phyloP scores from a whole-genome alignment of 1,284 basidiomycete species.

The Inonotus hispidus region DNA sequence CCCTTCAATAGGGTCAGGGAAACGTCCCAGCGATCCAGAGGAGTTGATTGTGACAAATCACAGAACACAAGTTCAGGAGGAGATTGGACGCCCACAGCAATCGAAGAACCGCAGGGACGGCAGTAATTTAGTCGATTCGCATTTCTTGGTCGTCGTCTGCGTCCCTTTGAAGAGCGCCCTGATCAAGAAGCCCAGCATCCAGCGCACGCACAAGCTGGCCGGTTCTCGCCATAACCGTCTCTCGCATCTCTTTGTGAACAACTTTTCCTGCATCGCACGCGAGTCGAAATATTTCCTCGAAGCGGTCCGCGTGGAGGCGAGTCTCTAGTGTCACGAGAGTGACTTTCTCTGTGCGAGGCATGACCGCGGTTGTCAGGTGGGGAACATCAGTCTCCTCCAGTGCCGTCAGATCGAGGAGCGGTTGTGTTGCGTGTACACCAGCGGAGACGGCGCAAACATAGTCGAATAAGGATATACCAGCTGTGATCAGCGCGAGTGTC shows the following conservation, averaged over 20 bases:
- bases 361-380: constrained; percentile 79
- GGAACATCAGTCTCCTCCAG: constrained; percentile 92
- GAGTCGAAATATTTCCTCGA: constrained; percentile 82
- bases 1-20: background rate
- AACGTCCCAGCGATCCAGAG: background rate
- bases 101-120: background rate
- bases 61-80: background rate
- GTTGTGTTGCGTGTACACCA: constrained; percentile 71
- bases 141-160: constrained; percentile 17
- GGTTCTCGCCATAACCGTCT: constrained; percentile 64
- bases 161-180: constrained; percentile 4
- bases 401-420: constrained; percentile 81
- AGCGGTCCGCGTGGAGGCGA: constrained; percentile 87
- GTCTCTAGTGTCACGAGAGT: constrained; percentile 93
- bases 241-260: constrained; percentile 82
- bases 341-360: constrained; percentile 80
- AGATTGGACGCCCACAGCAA: background rate
- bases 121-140: constrained; percentile 10
- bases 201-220: constrained; percentile 49
- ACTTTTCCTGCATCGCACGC: constrained; percentile 76
- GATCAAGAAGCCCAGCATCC: constrained; percentile 22
- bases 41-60: background rate
- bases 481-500: constrained; percentile 85
- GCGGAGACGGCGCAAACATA: constrained; percentile 85
- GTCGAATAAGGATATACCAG: constrained; percentile 88